These are phyloP conservation scores for Fomitopsis serialis DNA, from an alignment of 768 basidiomycete species.

Conservation along the genomic window DNA sequence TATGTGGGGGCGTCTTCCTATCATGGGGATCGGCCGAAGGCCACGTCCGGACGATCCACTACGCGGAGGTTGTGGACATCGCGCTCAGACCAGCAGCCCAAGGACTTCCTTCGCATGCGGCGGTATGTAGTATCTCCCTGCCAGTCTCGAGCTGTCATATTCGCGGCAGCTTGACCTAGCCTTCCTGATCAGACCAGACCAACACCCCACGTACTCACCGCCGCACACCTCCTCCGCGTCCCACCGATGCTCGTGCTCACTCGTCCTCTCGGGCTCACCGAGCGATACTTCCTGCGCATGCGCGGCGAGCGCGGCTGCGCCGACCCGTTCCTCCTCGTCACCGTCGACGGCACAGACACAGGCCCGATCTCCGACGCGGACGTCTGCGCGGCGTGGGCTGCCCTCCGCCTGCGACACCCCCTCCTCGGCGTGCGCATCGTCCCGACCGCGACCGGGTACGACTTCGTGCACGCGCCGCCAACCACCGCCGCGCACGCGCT, in stretches of 20 bases:
- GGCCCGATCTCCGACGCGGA: neutral
- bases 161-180: too few species aligned
- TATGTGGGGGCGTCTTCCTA: too few species aligned
- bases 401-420: neutral
- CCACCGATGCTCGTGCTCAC: neutral
- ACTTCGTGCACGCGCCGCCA: neutral
- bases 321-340: neutral
- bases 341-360: neutral
- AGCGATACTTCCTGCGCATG: neutral
- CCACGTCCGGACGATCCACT: too few species aligned
- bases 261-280: neutral
- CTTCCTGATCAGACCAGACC: too few species aligned
- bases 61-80: too few species aligned
- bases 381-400: neutral
- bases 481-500: neutral
- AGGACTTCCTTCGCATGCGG: too few species aligned
- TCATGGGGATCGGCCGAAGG: too few species aligned
- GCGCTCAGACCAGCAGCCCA: too few species aligned
- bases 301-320: neutral
- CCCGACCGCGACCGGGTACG: neutral
- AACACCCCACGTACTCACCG: too few species aligned
- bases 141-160: too few species aligned
- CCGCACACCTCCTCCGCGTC: neutral
- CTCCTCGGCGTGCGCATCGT: neutral
- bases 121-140: too few species aligned